Conservation (phyloP, 164 flowering plant species). For the Amborella trichopoda region DNA sequence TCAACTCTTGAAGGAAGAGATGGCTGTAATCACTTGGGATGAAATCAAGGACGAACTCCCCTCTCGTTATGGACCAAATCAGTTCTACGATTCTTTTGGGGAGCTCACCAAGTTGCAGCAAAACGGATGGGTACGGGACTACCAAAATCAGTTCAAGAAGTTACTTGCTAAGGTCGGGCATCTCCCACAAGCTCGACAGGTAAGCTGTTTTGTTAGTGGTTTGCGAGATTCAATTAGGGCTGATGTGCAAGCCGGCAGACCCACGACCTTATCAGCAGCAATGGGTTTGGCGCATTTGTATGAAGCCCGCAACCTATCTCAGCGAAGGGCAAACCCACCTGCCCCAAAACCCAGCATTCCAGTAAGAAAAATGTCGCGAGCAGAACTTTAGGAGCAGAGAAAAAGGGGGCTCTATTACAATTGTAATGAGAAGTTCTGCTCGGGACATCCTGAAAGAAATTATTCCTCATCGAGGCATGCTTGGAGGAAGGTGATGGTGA, state of each 20-base stretch:
- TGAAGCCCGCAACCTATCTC: not conserved
- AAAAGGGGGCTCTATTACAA: not conserved
- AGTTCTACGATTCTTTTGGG: conserved; percentile 3
- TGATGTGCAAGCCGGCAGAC: not conserved
- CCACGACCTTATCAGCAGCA: not conserved
- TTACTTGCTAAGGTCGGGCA: not conserved
- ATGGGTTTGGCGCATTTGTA: not conserved
- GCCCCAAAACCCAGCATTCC: too few species aligned
- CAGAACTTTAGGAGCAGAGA: not conserved
- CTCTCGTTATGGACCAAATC: conserved; percentile 1
- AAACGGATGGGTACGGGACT: not conserved
- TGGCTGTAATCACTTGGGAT: not conserved
- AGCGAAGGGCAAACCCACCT: not conserved
- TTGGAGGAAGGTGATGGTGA: not conserved
- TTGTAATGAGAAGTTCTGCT: not conserved
- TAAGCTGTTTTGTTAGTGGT: too few species aligned
- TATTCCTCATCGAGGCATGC: not conserved
- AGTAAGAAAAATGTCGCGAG: too few species aligned
- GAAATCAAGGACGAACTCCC: not conserved
- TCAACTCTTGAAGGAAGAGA: conserved; percentile 1
- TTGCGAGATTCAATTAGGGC: not conserved
- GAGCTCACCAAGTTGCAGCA: conserved; percentile 5
- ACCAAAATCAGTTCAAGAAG: conserved; percentile 1
- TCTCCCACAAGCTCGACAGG: too few species aligned
- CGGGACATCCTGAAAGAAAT: conserved; percentile 1